phyloP scores from a whole-genome alignment of 371 early-diverging fungal species.

The Thermomucor indicae-seudaticae region DNA sequence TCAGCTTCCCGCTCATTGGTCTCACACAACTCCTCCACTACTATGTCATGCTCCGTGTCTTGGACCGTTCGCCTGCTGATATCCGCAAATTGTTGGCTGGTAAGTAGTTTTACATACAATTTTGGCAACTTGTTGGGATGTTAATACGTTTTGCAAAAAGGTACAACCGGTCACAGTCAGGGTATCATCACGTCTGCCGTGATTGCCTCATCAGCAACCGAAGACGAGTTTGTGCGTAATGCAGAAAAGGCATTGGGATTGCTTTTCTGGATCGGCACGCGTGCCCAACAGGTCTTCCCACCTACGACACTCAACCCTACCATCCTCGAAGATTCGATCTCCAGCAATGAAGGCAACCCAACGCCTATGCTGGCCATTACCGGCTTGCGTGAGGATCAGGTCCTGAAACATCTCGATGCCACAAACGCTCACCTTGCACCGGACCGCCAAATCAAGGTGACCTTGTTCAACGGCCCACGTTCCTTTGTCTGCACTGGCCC shows the following conservation, averaged over 20 bases:
- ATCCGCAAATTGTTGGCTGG: constrained; percentile 41
- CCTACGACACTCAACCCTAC: constrained; percentile 85
- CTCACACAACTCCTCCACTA: constrained; percentile 83
- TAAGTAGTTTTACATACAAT: constrained; percentile 18
- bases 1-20: constrained; percentile 89
- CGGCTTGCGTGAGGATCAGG: constrained; percentile 72
- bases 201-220: constrained; percentile 78
- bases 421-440: constrained; percentile 83
- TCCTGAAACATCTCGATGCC: constrained; percentile 76
- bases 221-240: constrained; percentile 76
- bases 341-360: constrained; percentile 90
- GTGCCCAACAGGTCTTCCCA: constrained; percentile 86
- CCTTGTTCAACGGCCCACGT: constrained; percentile 86
- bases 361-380: constrained; percentile 90
- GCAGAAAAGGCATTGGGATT: constrained; percentile 85
- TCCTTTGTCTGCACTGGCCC: constrained; percentile 85
- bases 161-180: constrained; percentile 92
- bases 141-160: constrained; percentile 25
- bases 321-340: constrained; percentile 83
- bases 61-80: constrained; percentile 43
- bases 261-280: constrained; percentile 89
- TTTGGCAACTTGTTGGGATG: background rate
- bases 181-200: constrained; percentile 92
- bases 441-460: constrained; percentile 77
- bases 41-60: constrained; percentile 70